Evolutionary conservation across 768 basidiomycete genomes (phyloP), one percentile per base, ranked within the genome.

Genomic region (Hebeloma cylindrosporum): DNA sequence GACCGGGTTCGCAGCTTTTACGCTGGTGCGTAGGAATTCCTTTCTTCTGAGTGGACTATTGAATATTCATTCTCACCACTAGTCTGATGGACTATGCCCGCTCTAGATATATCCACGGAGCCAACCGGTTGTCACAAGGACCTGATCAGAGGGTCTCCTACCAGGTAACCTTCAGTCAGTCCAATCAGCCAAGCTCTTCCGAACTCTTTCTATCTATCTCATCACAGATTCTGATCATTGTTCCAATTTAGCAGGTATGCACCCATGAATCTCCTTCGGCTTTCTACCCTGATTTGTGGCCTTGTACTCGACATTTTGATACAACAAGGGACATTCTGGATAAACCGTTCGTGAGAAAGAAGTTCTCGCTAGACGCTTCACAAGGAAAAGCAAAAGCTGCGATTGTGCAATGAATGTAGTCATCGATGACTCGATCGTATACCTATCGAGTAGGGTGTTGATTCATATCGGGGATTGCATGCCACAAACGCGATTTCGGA

Each of bases 141-240:
- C 50, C 33, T 58, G 57, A 63, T 63, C 62, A 68, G 65, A 66
- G 64, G 61, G 58, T 47, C n/a, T n/a, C n/a, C n/a, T n/a, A n/a
- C 50, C 40, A 49, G 40, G 52, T 50, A 46, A 48, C 45, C 50
- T 53, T 48, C 46, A 50, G 43, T 40, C 47, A 59, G 56, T 57
- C 47, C 52, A 58, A 57, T 53, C 47, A 55, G 57, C 57, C 61
- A 62, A 60, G 59, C 22, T 45, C 43, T 58, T 60, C 48, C 45
- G 25, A 40, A 29, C 34, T 47, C 38, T 40, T 43, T 51, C n/a
- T n/a, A n/a, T n/a, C n/a, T n/a, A n/a, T n/a, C n/a, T 54, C 56
- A 59, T 62, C 61, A 52, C 45, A 58, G 59, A 60, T 57, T 52
- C 46, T 61, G 63, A 67, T 65, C 58, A 44, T 43, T 53, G n/a